Conservation (phyloP, 2,329 filamentous ascomycete genomes). For the Diaporthe destruens region DNA sequence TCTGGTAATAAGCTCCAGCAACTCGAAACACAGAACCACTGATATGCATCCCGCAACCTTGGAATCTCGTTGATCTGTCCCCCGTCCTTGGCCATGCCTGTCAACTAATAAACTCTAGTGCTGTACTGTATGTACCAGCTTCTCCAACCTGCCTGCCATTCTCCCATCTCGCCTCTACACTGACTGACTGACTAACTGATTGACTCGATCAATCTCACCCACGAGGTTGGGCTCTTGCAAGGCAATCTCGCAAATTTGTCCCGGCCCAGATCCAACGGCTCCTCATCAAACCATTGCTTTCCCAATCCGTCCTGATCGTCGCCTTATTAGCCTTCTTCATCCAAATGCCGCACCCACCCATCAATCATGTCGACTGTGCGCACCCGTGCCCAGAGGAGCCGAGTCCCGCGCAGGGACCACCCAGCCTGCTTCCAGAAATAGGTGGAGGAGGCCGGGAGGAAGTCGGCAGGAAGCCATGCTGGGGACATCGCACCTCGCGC, state of each 20-base stretch:
- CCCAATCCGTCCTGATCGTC: conserved; percentile 27
- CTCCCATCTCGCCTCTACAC: neutral
- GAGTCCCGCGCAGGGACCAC: neutral
- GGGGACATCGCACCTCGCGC: neutral
- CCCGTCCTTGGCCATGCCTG: neutral
- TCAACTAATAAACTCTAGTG: neutral
- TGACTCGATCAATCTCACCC: neutral
- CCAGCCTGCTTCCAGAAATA: conserved; percentile 22
- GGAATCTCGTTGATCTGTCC: conserved; percentile 9
- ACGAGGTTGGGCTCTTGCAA: conserved; percentile 2
- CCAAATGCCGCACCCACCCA: neutral
- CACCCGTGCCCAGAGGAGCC: conserved; percentile 13
- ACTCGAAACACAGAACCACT: conserved; percentile 34
- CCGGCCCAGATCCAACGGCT: conserved; percentile 22
- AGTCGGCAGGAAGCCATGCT: neutral
- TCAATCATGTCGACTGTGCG: conserved; percentile 9
- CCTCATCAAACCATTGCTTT: conserved; percentile 21
- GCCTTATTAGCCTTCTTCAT: conserved; percentile 25
- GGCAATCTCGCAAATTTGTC: conserved; percentile 30
- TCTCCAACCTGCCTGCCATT: neutral
- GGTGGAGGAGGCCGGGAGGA: conserved; percentile 16
- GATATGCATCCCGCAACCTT: conserved; percentile 25
- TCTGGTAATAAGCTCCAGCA: conserved; percentile 14
- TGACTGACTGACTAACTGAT: neutral
- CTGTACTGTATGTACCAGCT: neutral